Evolutionary conservation across 305 asterid species (phyloP).

Genomic region (Solanum chacoense): DNA sequence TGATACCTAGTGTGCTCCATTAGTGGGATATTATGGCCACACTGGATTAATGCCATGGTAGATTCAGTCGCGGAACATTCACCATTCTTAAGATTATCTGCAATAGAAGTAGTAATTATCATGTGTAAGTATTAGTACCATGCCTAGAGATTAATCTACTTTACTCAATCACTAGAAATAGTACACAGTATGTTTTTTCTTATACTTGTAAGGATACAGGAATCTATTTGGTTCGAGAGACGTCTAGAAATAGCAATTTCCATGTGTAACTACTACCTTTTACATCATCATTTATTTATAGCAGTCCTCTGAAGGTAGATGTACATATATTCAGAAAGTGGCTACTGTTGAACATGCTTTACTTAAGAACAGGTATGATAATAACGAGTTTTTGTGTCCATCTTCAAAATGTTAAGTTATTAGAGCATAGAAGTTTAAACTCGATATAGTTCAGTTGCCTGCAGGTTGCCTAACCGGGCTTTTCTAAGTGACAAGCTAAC

Average conservation of each 20-base stretch:
- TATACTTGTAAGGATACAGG: neutral
- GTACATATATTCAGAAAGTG: neutral
- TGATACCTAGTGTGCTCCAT: slow-evolving; percentile 5
- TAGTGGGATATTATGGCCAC: neutral
- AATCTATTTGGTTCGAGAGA: neutral
- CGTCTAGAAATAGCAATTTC: neutral
- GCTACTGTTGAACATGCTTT: neutral
- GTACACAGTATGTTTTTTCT: neutral
- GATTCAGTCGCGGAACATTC: slow-evolving; percentile 12
- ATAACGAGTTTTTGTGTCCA: neutral
- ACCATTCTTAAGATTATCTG: slow-evolving; percentile 27
- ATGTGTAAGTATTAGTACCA: neutral
- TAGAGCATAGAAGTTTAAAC: neutral
- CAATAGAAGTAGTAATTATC: neutral
- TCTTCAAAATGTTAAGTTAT: neutral
- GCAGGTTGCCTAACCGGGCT: neutral
- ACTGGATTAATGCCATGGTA: slow-evolving; percentile 4
- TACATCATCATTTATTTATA: neutral
- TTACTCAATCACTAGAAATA: neutral
- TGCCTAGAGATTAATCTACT: neutral
- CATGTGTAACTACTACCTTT: neutral
- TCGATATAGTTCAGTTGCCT: neutral
- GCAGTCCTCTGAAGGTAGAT: neutral
- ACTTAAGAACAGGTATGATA: neutral
- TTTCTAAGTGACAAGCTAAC: neutral